phyloP scores from a whole-genome alignment of 1,284 basidiomycete genomes.

The Singerocomus inundabilis region DNA sequence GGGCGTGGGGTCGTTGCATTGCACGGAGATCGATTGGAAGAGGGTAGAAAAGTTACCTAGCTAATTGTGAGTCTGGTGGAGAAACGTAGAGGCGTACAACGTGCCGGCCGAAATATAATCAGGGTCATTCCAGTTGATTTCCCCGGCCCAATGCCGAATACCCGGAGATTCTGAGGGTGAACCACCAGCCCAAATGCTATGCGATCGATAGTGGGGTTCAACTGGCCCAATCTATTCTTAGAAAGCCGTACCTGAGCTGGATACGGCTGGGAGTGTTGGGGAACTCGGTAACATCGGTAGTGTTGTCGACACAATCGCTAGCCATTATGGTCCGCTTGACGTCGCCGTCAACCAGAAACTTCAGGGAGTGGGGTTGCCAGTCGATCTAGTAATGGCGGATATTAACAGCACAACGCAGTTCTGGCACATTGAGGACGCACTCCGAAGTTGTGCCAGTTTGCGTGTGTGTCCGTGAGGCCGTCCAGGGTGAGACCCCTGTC shows the following conservation, averaged over 20 bases:
- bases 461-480: slow-evolving; percentile 58
- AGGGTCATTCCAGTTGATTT: slow-evolving; percentile 73
- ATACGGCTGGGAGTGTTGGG: slow-evolving; percentile 77
- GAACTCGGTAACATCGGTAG: slow-evolving; percentile 54
- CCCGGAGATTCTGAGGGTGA: slow-evolving; percentile 58
- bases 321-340: slow-evolving; percentile 66
- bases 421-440: slow-evolving; percentile 39
- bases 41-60: slow-evolving; percentile 60
- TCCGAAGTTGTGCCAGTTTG: slow-evolving; percentile 75
- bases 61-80: neutral
- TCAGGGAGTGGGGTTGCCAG: slow-evolving; percentile 70
- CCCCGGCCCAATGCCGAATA: slow-evolving; percentile 75
- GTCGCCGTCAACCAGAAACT: slow-evolving; percentile 69
- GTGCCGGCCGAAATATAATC: slow-evolving; percentile 65
- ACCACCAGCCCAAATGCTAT: slow-evolving; percentile 78
- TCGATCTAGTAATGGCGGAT: slow-evolving; percentile 55
- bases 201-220: slow-evolving; percentile 1
- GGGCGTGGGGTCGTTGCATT: slow-evolving; percentile 51
- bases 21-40: slow-evolving; percentile 55
- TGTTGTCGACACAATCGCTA: slow-evolving; percentile 50
- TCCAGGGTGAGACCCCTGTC: slow-evolving; percentile 48
- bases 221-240: neutral
- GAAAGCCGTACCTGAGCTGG: slow-evolving; percentile 59
- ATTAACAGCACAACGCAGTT: neutral
- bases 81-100: neutral